Percentiles rank a stretch among this genome's conserved stretches.
Conservation (phyloP, 257 asterid genomes). For the Gynochthodes officinalis region DNA sequence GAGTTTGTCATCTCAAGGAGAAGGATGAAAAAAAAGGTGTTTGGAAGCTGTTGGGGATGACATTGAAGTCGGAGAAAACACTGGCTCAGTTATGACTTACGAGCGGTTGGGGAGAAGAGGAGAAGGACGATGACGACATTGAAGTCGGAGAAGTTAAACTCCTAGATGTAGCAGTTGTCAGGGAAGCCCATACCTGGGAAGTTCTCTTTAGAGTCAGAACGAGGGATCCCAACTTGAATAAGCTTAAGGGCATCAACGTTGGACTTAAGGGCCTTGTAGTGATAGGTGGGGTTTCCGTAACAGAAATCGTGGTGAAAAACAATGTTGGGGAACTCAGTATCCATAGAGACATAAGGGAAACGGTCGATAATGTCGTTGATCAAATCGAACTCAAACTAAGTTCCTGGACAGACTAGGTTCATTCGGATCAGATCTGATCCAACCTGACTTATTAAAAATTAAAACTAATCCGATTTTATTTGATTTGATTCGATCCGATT, state of each 20-base stretch:
- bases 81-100: constrained; percentile 24
- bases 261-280: constrained; percentile 50
- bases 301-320: constrained; percentile 40
- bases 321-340: constrained; percentile 80
- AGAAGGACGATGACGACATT: constrained; percentile 47
- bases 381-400: constrained; percentile 45
- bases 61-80: constrained; percentile 26
- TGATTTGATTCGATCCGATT: too few species aligned
- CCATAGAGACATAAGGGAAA: constrained; percentile 60
- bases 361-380: constrained; percentile 43
- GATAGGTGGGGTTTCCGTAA: constrained; percentile 42
- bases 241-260: constrained; percentile 73
- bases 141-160: constrained; percentile 68
- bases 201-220: constrained; percentile 53
- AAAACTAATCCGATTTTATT: too few species aligned
- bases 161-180: constrained; percentile 51
- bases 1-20: too few species aligned
- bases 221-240: constrained; percentile 77
- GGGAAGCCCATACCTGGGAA: constrained; percentile 50
- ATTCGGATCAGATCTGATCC: too few species aligned
- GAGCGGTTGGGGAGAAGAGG: constrained; percentile 32
- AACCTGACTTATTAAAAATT: too few species aligned
- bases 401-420: constrained; percentile 48
- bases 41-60: neutral
- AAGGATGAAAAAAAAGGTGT: neutral